Evolutionary conservation across 768 basidiomycete genomes (phyloP).

Genomic region (Termitomyces eurrhizus): DNA sequence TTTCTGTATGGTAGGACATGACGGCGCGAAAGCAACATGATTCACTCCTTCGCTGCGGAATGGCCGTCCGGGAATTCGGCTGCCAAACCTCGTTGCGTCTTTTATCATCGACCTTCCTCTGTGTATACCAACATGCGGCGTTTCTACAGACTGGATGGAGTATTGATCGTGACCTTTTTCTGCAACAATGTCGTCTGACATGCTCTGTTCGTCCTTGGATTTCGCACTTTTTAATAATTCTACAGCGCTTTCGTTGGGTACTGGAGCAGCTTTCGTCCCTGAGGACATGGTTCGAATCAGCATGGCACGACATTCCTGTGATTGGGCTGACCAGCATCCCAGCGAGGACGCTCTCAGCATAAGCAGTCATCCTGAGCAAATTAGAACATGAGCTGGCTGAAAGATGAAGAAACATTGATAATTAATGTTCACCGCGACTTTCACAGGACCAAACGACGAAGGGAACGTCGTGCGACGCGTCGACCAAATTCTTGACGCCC

Average conservation of each 20-base stretch:
- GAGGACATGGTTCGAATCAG: slow-evolving; percentile 11
- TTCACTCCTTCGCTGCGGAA: background rate
- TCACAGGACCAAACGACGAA: slow-evolving; percentile 27
- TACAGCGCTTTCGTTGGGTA: slow-evolving; percentile 5
- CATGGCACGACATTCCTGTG: slow-evolving; percentile 18
- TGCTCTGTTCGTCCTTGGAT: background rate
- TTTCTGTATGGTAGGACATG: background rate
- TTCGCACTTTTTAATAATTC: background rate
- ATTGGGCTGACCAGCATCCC: slow-evolving; percentile 39
- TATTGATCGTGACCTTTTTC: background rate
- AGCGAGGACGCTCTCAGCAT: slow-evolving; percentile 84
- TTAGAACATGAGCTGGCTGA: background rate
- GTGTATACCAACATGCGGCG: background rate
- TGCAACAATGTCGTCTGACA: background rate
- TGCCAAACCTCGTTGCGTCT: background rate
- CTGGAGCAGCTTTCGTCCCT: background rate
- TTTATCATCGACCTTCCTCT: background rate
- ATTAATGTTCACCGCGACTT: slow-evolving; percentile 41
- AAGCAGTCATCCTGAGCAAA: slow-evolving; percentile 66
- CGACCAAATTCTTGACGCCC: slow-evolving; percentile 7
- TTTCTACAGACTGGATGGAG: background rate
- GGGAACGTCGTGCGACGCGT: slow-evolving; percentile 31
- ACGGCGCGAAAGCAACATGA: slow-evolving; percentile 4
- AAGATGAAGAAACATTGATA: background rate
- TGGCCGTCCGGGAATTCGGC: background rate